Evolutionary conservation across 2,329 filamentous ascomycete genomes (phyloP).

Genomic region (Sclerotinia nivalis): DNA sequence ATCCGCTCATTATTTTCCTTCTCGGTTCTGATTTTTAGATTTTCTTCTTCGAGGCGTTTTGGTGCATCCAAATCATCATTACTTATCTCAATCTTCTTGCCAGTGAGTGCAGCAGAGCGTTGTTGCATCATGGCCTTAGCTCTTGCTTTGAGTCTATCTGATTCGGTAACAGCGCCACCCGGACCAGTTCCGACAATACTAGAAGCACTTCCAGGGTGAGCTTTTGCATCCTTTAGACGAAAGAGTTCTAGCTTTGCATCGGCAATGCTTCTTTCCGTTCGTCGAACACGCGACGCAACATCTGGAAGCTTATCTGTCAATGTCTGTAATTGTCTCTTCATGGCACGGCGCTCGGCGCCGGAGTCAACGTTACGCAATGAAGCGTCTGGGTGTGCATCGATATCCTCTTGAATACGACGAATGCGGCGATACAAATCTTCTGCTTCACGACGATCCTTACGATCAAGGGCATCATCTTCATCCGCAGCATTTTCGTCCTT

Average conservation of each 20-base stretch:
- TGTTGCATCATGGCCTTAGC: constrained; percentile 99
- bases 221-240: constrained; percentile 89
- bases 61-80: constrained; percentile 77
- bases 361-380: constrained; percentile 71
- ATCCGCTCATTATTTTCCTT: constrained; percentile 94
- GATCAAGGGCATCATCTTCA: constrained; percentile 88
- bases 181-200: constrained; percentile 90
- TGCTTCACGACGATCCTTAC: constrained; percentile 85
- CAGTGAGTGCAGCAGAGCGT: constrained; percentile 86
- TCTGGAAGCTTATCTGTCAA: constrained; percentile 89
- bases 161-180: constrained; percentile 86
- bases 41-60: constrained; percentile 87
- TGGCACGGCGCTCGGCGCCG: constrained; percentile 79
- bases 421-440: constrained; percentile 94
- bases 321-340: constrained; percentile 87
- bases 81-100: constrained; percentile 69
- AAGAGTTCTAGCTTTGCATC: constrained; percentile 92
- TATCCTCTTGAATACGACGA: constrained; percentile 88
- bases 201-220: constrained; percentile 76
- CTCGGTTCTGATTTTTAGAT: constrained; percentile 74
- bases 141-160: constrained; percentile 89
- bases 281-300: constrained; percentile 86
- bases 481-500: constrained; percentile 87
- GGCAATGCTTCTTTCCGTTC: constrained; percentile 87
- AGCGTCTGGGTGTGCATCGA: constrained; percentile 85